A percentile compares a stretch with the other conserved stretches of the same genome.
Conservation (phyloP, 441 rosid species). For the Omphalea diandra region DNA sequence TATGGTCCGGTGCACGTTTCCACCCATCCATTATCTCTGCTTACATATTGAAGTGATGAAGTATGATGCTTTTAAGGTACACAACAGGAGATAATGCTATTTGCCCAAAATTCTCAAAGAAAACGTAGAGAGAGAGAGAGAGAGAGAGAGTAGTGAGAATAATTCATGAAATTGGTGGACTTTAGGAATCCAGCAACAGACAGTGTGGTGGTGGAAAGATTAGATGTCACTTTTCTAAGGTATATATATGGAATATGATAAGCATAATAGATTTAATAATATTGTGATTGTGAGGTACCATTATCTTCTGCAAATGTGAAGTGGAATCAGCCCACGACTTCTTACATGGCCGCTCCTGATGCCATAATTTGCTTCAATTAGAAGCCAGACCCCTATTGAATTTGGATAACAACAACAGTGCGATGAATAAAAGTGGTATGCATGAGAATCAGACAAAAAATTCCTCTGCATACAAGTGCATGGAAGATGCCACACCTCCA, state of each 20-base stretch:
- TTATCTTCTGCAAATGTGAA: background rate
- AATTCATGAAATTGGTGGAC: slow-evolving; percentile 14
- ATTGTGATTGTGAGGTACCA: background rate
- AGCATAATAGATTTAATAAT: background rate
- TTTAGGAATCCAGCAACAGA: slow-evolving; percentile 10
- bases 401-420: too few species aligned
- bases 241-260: slow-evolving; percentile 7
- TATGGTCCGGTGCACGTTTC: too few species aligned
- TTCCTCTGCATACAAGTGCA: background rate
- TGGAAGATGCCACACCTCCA: background rate
- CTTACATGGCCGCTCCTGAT: background rate
- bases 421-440: background rate
- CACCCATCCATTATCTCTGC: too few species aligned
- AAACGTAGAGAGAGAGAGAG: background rate
- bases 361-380: background rate
- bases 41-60: too few species aligned
- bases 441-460: background rate
- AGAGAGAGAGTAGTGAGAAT: too few species aligned
- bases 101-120: background rate
- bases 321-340: background rate
- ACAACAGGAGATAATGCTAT: background rate
- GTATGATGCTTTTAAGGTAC: background rate
- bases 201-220: background rate
- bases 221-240: slow-evolving; percentile 9
- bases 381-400: too few species aligned